Percentiles rank a stretch among this genome's conserved stretches.
Conservation (phyloP, 768 basidiomycete genomes). For the Boletus huronensis region DNA sequence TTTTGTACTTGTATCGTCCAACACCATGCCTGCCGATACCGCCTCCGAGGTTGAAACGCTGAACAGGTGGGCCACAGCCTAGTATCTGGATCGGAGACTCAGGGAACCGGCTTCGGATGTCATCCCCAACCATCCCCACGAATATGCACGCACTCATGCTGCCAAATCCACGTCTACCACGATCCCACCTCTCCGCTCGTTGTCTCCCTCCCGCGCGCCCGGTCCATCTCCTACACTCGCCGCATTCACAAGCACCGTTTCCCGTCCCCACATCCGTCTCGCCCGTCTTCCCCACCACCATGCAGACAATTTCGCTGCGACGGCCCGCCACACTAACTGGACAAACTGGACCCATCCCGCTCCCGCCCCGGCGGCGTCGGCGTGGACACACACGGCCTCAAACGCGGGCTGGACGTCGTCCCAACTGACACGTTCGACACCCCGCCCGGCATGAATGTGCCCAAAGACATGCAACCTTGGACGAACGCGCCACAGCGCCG, state of each 20-base stretch:
- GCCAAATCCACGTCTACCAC: constrained; percentile 24
- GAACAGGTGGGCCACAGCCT: no score
- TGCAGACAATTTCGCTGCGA: constrained; percentile 1
- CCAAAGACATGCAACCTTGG: constrained; percentile 41
- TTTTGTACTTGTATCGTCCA: not conserved
- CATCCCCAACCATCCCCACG: not conserved
- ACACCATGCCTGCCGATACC: not conserved
- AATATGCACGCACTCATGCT: not conserved
- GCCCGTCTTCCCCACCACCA: constrained; percentile 10
- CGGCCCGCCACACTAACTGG: constrained; percentile 11
- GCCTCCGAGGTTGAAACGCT: not conserved
- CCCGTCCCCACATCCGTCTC: constrained; percentile 7
- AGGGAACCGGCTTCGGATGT: not conserved
- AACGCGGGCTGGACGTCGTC: constrained; percentile 27
- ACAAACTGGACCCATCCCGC: constrained; percentile 15
- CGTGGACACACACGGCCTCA: constrained; percentile 25
- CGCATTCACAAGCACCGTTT: constrained; percentile 33
- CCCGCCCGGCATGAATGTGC: constrained; percentile 39
- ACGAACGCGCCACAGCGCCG: constrained; percentile 31
- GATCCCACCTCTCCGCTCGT: constrained; percentile 25
- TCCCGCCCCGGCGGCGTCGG: not conserved
- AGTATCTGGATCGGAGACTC: not conserved
- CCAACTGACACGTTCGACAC: constrained; percentile 34
- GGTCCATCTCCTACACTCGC: constrained; percentile 26
- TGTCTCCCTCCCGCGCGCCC: constrained; percentile 8